Conservation (phyloP, 352 stramenopile genomes). For the Ophiocytium majus region DNA sequence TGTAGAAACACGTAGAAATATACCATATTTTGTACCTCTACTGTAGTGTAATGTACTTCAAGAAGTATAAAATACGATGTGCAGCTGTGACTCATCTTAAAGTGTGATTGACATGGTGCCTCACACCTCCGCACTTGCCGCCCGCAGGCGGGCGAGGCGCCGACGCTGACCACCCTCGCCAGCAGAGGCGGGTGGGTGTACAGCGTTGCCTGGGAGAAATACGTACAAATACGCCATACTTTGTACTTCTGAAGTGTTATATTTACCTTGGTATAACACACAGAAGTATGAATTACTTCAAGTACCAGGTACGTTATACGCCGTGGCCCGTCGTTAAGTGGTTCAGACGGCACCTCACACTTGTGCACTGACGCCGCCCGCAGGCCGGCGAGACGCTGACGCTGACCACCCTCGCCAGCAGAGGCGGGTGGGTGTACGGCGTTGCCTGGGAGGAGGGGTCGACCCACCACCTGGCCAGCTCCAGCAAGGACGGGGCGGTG, state of each 20-base stretch:
- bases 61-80: not conserved
- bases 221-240: no score
- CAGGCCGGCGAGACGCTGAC: not conserved
- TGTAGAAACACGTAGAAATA: no score
- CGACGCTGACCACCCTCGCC: not conserved
- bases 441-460: not conserved
- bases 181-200: slow-evolving; percentile 1
- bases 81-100: no score
- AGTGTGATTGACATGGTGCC: not conserved
- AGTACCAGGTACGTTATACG: not conserved
- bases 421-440: not conserved
- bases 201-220: not conserved
- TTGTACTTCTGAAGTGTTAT: no score
- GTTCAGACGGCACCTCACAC: not conserved
- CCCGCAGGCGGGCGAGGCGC: not conserved
- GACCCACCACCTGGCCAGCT: slow-evolving; percentile 31
- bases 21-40: no score
- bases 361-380: not conserved
- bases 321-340: no score
- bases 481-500: slow-evolving; percentile 36
- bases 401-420: not conserved
- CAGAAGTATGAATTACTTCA: slow-evolving; percentile 17
- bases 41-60: no score
- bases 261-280: no score
- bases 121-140: not conserved